phyloP scores from a whole-genome alignment of 257 asterid genomes.

The Primulina eburnea region DNA sequence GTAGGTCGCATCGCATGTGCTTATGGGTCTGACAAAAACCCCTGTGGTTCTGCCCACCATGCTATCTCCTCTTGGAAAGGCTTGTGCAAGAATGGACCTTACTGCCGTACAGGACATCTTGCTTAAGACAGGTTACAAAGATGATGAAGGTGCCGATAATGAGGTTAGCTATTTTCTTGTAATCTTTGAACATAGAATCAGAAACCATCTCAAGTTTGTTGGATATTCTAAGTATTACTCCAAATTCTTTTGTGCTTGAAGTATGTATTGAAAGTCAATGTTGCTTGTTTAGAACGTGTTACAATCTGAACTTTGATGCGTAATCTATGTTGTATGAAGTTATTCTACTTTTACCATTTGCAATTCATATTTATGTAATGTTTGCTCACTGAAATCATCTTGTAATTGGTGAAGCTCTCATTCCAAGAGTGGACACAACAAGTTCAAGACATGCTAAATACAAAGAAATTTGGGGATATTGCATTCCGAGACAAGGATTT shows the following conservation, averaged over 20 bases:
- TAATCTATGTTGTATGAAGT: neutral
- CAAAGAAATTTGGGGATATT: slow-evolving; percentile 88
- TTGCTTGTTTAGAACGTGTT: neutral
- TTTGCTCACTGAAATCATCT: slow-evolving; percentile 8
- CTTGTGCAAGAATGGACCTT: slow-evolving; percentile 92
- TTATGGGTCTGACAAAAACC: slow-evolving; percentile 81
- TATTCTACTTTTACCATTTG: neutral
- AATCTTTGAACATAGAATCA: neutral
- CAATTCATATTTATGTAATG: neutral
- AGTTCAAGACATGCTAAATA: slow-evolving; percentile 96
- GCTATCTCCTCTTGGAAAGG: slow-evolving; percentile 97
- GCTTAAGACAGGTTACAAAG: slow-evolving; percentile 94
- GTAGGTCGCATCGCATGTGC: slow-evolving; percentile 74
- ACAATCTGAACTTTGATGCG: neutral
- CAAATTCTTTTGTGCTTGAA: neutral
- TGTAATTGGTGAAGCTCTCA: slow-evolving; percentile 61
- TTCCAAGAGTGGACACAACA: slow-evolving; percentile 99
- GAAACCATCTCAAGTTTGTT: neutral
- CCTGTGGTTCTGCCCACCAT: slow-evolving; percentile 63
- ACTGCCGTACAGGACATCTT: slow-evolving; percentile 90
- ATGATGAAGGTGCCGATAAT: slow-evolving; percentile 97
- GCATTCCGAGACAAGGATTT: slow-evolving; percentile 95
- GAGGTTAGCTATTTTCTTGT: slow-evolving; percentile 57
- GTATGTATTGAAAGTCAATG: neutral
- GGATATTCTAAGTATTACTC: neutral